Evolutionary conservation across 345 rosid species (phyloP), one percentile per base, ranked within the genome.

Genomic region (Aquilaria yunnanensis): DNA sequence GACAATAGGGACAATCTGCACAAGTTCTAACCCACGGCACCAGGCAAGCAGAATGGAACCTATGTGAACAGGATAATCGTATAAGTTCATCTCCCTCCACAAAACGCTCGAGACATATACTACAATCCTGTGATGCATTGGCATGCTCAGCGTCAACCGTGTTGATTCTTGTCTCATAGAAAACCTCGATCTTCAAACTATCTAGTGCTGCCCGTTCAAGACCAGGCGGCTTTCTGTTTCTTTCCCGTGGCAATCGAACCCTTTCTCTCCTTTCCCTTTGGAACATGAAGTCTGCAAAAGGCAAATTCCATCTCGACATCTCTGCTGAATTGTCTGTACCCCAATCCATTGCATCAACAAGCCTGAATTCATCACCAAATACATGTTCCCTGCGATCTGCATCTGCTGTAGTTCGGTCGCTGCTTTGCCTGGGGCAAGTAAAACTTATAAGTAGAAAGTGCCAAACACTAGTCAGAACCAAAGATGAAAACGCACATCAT

Each of bases 1-100:
- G 88, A 66, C 98, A 93, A 68, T 85, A 94, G 1, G 99, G 97
- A 68, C 99, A 94, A 68, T 94, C 92, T 45, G 96, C 99, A 47
- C 99, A 88, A 62, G 79, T 78, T 67, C 75, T 81, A 65, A 93
- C 72, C 98, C 98, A 93, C 11, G 97, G 98, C 66, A 77, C 77
- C 81, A 93, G 76, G 83, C 97, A 93, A 52, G 70, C 65, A 3
- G 79, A 79, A 64, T 90, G 99, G 65, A 90, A 94, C 54, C 81
- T 74, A 67, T 90, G 99, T 7, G 61, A 79, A 53, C 96, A 90
- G 0, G 94, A 86, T 34, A 88, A 72, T 34, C 79, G 53, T 34
- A 76, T 76, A 47, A 90, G 90, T 52, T 52, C 70, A 48, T 88
- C 96, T 12, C 85, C 91, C 43, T 72, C 86, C 13, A 48, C 33